Conservation (phyloP, 2,329 filamentous ascomycete species). For the Aspergillus uvarum region DNA sequence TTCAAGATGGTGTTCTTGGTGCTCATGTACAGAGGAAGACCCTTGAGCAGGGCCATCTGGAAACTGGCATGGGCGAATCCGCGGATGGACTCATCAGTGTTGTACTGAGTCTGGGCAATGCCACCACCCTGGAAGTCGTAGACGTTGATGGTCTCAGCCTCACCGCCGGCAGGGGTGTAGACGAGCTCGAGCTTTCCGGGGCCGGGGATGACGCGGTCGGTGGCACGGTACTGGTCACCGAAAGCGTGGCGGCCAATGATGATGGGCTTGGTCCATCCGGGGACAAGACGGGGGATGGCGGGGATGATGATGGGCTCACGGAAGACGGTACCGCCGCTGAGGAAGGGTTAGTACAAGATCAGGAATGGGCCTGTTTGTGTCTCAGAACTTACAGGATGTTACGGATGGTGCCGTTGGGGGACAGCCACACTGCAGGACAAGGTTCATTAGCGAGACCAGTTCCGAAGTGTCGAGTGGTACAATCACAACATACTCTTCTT, state of each 20-base stretch:
- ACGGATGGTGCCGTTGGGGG: slow-evolving; percentile 84
- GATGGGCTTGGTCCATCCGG: slow-evolving; percentile 98
- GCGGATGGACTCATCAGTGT: slow-evolving; percentile 91
- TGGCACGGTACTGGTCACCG: slow-evolving; percentile 97
- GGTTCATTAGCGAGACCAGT: slow-evolving; percentile 17
- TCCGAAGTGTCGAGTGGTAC: neutral
- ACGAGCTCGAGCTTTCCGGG: slow-evolving; percentile 91
- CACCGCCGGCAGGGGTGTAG: slow-evolving; percentile 76
- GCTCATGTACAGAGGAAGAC: slow-evolving; percentile 96
- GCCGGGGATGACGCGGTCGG: slow-evolving; percentile 80
- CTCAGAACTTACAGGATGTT: slow-evolving; percentile 57
- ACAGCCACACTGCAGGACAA: slow-evolving; percentile 77
- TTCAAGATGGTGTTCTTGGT: slow-evolving; percentile 99
- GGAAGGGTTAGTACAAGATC: slow-evolving; percentile 21
- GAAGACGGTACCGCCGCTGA: slow-evolving; percentile 88
- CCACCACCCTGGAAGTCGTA: slow-evolving; percentile 84
- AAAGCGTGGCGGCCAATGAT: slow-evolving; percentile 98
- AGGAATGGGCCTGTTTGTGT: neutral
- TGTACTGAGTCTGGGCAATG: slow-evolving; percentile 94
- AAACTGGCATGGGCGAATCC: slow-evolving; percentile 96
- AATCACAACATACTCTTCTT: slow-evolving; percentile 77
- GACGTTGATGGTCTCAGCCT: slow-evolving; percentile 84
- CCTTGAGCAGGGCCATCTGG: slow-evolving; percentile 88
- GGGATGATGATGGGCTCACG: slow-evolving; percentile 97
- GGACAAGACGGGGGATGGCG: slow-evolving; percentile 86